Conservation (phyloP, 2,329 filamentous ascomycete species). For the Aureobasidium sp. region DNA sequence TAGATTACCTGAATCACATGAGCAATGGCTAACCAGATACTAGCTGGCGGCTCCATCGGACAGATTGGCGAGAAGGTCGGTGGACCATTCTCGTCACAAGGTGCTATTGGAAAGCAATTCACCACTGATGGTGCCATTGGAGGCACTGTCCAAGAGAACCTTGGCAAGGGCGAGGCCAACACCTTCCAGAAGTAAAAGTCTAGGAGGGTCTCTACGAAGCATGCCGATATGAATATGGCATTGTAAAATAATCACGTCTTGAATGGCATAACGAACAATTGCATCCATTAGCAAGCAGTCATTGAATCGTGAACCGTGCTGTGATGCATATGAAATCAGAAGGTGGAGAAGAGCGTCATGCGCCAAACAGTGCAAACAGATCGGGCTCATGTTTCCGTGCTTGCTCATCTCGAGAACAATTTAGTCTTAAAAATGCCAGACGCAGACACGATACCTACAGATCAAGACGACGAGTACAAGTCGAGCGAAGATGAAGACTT, state of each 20-base stretch:
- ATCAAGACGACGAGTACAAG: slow-evolving; percentile 33
- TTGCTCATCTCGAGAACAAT: background rate
- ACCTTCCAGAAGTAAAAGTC: slow-evolving; percentile 14
- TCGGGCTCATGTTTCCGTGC: background rate
- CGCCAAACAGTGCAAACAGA: slow-evolving; percentile 4
- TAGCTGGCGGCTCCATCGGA: slow-evolving; percentile 27
- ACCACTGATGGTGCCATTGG: slow-evolving; percentile 28
- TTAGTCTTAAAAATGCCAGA: background rate
- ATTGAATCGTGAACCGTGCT: no score
- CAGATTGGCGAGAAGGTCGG: slow-evolving; percentile 32
- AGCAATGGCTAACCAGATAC: background rate
- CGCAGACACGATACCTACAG: background rate
- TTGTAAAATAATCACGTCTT: background rate
- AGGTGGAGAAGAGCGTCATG: slow-evolving; percentile 3
- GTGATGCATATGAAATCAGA: background rate
- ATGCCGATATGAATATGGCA: slow-evolving; percentile 12
- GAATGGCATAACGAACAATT: background rate
- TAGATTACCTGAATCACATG: background rate
- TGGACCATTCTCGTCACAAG: slow-evolving; percentile 31
- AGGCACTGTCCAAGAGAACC: slow-evolving; percentile 29
- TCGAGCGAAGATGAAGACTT: slow-evolving; percentile 41
- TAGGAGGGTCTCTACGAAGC: background rate
- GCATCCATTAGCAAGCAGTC: background rate
- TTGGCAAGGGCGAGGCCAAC: slow-evolving; percentile 26
- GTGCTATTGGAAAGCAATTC: slow-evolving; percentile 30